Conservation (phyloP, 176 grass and related monocot species). For the Phyllostachys edulis region DNA sequence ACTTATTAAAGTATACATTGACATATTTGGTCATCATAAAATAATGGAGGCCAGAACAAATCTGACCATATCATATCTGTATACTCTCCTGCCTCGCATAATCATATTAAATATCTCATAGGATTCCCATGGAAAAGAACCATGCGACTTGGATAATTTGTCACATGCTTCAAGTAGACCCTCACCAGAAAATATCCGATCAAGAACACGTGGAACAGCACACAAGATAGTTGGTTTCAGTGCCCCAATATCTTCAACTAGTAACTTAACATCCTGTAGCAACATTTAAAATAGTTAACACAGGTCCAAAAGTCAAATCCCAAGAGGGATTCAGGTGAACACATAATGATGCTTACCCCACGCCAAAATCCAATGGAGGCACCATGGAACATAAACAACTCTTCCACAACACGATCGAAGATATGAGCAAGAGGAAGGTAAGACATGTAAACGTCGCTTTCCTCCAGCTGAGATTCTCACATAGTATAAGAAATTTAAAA, state of each 20-base stretch:
- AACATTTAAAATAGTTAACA: slow-evolving; percentile 36
- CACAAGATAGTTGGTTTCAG: slow-evolving; percentile 92
- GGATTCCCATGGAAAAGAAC: neutral
- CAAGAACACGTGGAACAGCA: slow-evolving; percentile 95
- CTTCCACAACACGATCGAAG: slow-evolving; percentile 93
- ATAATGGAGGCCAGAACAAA: neutral
- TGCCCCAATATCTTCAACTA: slow-evolving; percentile 86
- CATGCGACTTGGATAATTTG: neutral
- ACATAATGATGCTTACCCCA: slow-evolving; percentile 59
- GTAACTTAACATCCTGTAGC: slow-evolving; percentile 80
- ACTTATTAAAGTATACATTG: neutral
- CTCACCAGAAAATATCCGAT: slow-evolving; percentile 95
- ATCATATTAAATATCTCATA: slow-evolving; percentile 9
- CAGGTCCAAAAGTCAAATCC: slow-evolving; percentile 8
- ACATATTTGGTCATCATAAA: neutral
- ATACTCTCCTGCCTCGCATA: neutral
- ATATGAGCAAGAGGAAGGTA: slow-evolving; percentile 98
- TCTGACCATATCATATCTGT: neutral
- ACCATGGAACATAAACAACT: slow-evolving; percentile 89
- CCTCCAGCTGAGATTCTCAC: slow-evolving; percentile 52
- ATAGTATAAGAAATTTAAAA: slow-evolving; percentile 24
- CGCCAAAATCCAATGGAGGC: slow-evolving; percentile 98
- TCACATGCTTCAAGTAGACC: slow-evolving; percentile 8
- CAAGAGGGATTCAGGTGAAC: slow-evolving; percentile 21
- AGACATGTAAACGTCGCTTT: slow-evolving; percentile 83